Evolutionary conservation across 805 yeast species (phyloP).

Genomic region (Candida peoriensis): DNA sequence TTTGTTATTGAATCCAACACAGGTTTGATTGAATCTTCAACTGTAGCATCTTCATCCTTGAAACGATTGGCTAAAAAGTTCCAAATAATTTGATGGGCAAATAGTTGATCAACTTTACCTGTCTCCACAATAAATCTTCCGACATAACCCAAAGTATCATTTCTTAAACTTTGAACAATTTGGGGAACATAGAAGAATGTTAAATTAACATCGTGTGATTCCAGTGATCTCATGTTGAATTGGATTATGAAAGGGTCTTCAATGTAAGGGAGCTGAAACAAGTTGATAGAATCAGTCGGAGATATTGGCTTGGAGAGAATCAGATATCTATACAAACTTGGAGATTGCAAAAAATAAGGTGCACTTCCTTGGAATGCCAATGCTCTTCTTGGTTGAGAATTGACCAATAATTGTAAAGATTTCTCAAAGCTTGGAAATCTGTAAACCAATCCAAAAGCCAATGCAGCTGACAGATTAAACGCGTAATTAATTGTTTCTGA

Average conservation of each 20-base stretch:
- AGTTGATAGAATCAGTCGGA: conserved; percentile 80
- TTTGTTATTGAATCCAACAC: conserved; percentile 66
- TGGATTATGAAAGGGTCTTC: conserved; percentile 67
- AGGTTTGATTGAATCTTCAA: conserved; percentile 82
- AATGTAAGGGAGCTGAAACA: conserved; percentile 73
- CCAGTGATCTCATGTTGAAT: conserved; percentile 85
- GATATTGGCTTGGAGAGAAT: conserved; percentile 45
- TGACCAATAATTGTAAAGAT: conserved; percentile 40
- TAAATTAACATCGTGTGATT: conserved; percentile 76
- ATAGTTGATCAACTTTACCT: conserved; percentile 82
- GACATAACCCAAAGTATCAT: conserved; percentile 79
- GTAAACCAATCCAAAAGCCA: conserved; percentile 66
- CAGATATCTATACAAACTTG: conserved; percentile 14
- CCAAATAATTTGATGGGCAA: conserved; percentile 98
- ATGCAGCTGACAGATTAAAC: conserved; percentile 59
- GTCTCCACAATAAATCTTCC: conserved; percentile 87
- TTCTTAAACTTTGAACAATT: conserved; percentile 86
- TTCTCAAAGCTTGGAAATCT: conserved; percentile 43
- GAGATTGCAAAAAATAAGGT: conserved; percentile 37
- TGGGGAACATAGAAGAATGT: conserved; percentile 98
- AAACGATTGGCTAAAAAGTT: conserved; percentile 91
- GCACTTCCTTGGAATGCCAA: conserved; percentile 54
- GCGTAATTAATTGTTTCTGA: conserved; percentile 45
- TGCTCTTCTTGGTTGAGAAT: conserved; percentile 54
- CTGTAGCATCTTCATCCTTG: conserved; percentile 79